Evolutionary conservation across 257 asterid genomes (phyloP).

Genomic region (Gentiana macrophylla): DNA sequence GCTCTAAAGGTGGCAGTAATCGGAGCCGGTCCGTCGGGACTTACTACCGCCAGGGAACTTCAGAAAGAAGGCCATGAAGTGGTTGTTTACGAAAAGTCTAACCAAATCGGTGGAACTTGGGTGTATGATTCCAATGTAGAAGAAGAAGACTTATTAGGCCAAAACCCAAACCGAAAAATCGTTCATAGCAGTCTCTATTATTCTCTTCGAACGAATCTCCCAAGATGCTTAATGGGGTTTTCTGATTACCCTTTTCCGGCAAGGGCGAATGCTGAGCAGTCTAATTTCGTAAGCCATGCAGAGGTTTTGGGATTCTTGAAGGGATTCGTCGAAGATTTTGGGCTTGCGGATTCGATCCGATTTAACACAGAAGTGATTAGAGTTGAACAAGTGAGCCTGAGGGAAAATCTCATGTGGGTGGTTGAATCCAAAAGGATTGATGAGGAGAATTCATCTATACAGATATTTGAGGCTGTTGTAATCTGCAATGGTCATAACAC

Average conservation of each 20-base stretch:
- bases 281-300: slow-evolving; percentile 35
- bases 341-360: slow-evolving; percentile 27
- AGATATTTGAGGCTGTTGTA: slow-evolving; percentile 44
- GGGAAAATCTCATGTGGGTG: slow-evolving; percentile 24
- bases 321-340: slow-evolving; percentile 26
- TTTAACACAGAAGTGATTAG: slow-evolving; percentile 31
- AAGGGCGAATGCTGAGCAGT: slow-evolving; percentile 7
- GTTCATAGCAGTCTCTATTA: slow-evolving; percentile 37
- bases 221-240: slow-evolving; percentile 46
- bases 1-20: slow-evolving; percentile 13
- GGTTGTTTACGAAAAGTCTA: slow-evolving; percentile 10
- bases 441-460: slow-evolving; percentile 4
- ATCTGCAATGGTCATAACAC: slow-evolving; percentile 46
- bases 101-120: slow-evolving; percentile 47
- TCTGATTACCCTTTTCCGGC: slow-evolving; percentile 34
- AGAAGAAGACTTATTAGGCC: slow-evolving; percentile 44
- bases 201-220: slow-evolving; percentile 43
- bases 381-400: slow-evolving; percentile 20
- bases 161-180: slow-evolving; percentile 35
- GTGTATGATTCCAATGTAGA: slow-evolving; percentile 38
- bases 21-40: slow-evolving; percentile 11
- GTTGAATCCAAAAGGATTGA: slow-evolving; percentile 25
- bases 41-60: slow-evolving; percentile 9
- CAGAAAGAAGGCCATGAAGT: slow-evolving; percentile 9
- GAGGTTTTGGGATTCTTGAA: slow-evolving; percentile 47